Conservation (phyloP, 1,139 yeast genomes). For the Suhomyces chickasaworum region DNA sequence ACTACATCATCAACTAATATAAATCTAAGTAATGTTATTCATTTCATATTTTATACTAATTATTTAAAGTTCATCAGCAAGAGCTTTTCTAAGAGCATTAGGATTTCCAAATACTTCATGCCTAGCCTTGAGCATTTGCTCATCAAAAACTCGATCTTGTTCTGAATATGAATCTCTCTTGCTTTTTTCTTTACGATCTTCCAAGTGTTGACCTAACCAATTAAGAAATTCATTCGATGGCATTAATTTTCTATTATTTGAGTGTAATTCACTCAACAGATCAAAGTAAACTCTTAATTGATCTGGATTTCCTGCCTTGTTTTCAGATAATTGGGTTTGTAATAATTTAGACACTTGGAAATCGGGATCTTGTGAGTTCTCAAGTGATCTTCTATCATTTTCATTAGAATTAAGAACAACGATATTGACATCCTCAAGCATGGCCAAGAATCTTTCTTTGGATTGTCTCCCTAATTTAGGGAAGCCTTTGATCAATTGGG, state of each 20-base stretch:
- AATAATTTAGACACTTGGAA: conserved; percentile 32
- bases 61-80: conserved; percentile 52
- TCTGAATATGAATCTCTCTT: conserved; percentile 33
- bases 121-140: conserved; percentile 56
- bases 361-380: conserved; percentile 27
- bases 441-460: conserved; percentile 38
- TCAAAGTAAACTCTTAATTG: conserved; percentile 48
- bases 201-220: conserved; percentile 64
- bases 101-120: conserved; percentile 82
- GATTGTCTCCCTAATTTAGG: conserved; percentile 33
- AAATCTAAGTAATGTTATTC: conserved; percentile 12
- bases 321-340: conserved; percentile 30
- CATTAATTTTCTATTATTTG: conserved; percentile 24
- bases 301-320: conserved; percentile 30
- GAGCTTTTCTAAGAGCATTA: conserved; percentile 61
- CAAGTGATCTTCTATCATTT: conserved; percentile 28
- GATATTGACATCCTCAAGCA: conserved; percentile 42
- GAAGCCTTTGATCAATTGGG: conserved; percentile 29
- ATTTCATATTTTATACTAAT: not conserved
- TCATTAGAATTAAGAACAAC: conserved; percentile 19
- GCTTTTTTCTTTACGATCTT: conserved; percentile 33
- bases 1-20: conserved; percentile 13
- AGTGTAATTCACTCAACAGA: conserved; percentile 43
- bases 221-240: conserved; percentile 45
- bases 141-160: conserved; percentile 41